Evolutionary conservation across 306 rosid genomes (phyloP).

Genomic region (Prunus mume): DNA sequence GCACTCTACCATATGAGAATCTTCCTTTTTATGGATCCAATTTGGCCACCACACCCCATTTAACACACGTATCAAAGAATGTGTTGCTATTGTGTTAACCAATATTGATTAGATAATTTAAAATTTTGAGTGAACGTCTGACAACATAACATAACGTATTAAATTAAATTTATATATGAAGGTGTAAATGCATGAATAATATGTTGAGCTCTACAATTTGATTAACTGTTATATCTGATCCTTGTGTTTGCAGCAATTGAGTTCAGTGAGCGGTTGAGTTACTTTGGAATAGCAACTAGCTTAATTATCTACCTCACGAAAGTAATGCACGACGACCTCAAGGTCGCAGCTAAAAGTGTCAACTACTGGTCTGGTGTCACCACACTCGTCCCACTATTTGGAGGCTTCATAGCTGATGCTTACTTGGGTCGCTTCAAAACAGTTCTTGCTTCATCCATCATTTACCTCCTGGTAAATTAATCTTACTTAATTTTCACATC

Average conservation of each 20-base stretch:
- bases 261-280: constrained; percentile 88
- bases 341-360: constrained; percentile 78
- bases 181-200: background rate
- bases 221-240: background rate
- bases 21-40: no score
- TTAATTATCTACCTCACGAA: constrained; percentile 75
- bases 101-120: background rate
- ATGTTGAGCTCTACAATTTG: background rate
- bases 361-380: constrained; percentile 92
- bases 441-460: constrained; percentile 51
- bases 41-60: background rate
- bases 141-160: no score
- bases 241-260: constrained; percentile 64
- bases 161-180: no score
- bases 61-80: background rate
- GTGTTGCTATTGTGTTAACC: background rate
- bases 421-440: constrained; percentile 80
- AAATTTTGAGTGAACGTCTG: rapidly evolving
- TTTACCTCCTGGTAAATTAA: constrained; percentile 63
- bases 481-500: background rate
- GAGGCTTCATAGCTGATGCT: constrained; percentile 94
- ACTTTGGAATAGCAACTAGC: constrained; percentile 83
- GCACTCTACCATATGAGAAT: background rate
- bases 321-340: constrained; percentile 72
- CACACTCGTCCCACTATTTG: constrained; percentile 75